These are phyloP conservation scores for Hymenoscyphus fraxineus DNA, from an alignment of 2,329 filamentous ascomycete species.

Conservation along the genomic window DNA sequence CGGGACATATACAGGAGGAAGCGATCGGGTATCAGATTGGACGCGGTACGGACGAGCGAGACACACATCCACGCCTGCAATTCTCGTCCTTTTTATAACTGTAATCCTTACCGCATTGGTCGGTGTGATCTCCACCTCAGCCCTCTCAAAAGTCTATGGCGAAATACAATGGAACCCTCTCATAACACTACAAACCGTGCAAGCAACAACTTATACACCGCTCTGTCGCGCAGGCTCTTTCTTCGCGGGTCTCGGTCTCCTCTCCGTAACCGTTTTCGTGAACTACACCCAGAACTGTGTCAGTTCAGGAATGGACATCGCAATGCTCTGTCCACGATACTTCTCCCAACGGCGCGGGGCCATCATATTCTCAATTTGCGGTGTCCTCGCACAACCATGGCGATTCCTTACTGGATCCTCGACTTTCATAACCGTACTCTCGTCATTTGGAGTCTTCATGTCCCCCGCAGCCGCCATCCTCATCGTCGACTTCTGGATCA, in stretches of 20 bases:
- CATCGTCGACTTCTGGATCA: slow-evolving; percentile 16
- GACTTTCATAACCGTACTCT: slow-evolving; percentile 17
- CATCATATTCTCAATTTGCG: slow-evolving; percentile 21
- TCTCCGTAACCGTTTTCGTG: slow-evolving; percentile 8
- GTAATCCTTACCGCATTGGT: slow-evolving; percentile 7
- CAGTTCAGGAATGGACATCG: slow-evolving; percentile 16
- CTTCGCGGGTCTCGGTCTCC: slow-evolving; percentile 11
- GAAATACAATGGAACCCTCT: slow-evolving; percentile 13
- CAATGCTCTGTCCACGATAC: slow-evolving; percentile 9
- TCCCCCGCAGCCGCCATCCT: slow-evolving; percentile 13
- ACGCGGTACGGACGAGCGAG: slow-evolving; percentile 16
- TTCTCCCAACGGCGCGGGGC: slow-evolving; percentile 25
- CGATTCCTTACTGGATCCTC: slow-evolving; percentile 12
- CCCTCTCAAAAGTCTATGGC: slow-evolving; percentile 8
- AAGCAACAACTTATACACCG: slow-evolving; percentile 9
- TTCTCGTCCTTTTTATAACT: slow-evolving; percentile 10
- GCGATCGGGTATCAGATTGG: slow-evolving; percentile 15
- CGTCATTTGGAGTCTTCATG: slow-evolving; percentile 17
- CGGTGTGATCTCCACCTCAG: slow-evolving; percentile 10
- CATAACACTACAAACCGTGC: slow-evolving; percentile 8
- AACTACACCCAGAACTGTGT: slow-evolving; percentile 14
- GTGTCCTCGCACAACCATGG: slow-evolving; percentile 12
- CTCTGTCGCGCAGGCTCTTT: slow-evolving; percentile 13
- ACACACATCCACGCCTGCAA: slow-evolving; percentile 22
- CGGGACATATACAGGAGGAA: slow-evolving; percentile 14